These are phyloP conservation scores for Xylaria sp. DNA, from an alignment of 2,329 filamentous ascomycete genomes.

Conservation along the genomic window DNA sequence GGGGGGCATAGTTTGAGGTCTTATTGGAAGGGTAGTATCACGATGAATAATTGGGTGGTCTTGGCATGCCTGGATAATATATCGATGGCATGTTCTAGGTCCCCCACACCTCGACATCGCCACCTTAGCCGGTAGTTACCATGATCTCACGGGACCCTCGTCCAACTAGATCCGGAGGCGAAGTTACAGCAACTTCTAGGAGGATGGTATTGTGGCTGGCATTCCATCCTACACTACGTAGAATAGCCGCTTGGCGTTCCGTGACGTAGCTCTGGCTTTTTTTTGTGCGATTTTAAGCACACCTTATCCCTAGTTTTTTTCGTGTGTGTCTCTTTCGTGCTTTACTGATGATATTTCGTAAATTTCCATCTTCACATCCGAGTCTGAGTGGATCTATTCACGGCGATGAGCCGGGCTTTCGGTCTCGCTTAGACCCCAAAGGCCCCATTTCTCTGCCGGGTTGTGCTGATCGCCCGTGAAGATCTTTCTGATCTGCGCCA, in stretches of 20 bases:
- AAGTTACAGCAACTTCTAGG: conserved; percentile 40
- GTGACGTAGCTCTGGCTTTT: conserved; percentile 15
- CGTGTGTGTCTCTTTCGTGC: conserved; percentile 28
- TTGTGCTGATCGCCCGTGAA: conserved; percentile 28
- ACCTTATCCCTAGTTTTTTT: conserved; percentile 32
- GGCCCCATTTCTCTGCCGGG: conserved; percentile 27
- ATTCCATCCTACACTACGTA: conserved; percentile 15
- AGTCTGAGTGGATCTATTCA: conserved; percentile 31
- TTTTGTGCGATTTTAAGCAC: conserved; percentile 17
- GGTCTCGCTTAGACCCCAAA: conserved; percentile 31
- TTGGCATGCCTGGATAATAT: conserved; percentile 48
- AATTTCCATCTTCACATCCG: conserved; percentile 13
- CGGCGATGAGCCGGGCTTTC: conserved; percentile 29
- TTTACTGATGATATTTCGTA: conserved; percentile 23
- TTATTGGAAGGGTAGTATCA: conserved; percentile 38
- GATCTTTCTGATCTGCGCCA: conserved; percentile 31
- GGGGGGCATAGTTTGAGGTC: conserved; percentile 34
- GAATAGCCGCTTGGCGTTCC: conserved; percentile 14
- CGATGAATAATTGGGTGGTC: conserved; percentile 37
- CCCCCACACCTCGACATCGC: conserved; percentile 44
- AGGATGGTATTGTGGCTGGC: conserved; percentile 39
- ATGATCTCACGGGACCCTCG: conserved; percentile 21
- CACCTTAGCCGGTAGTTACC: conserved; percentile 44
- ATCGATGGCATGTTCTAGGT: conserved; percentile 44
- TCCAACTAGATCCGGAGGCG: conserved; percentile 26